These are phyloP conservation scores for Candida suzukii DNA, from an alignment of 805 yeast genomes.

Conservation along the genomic window DNA sequence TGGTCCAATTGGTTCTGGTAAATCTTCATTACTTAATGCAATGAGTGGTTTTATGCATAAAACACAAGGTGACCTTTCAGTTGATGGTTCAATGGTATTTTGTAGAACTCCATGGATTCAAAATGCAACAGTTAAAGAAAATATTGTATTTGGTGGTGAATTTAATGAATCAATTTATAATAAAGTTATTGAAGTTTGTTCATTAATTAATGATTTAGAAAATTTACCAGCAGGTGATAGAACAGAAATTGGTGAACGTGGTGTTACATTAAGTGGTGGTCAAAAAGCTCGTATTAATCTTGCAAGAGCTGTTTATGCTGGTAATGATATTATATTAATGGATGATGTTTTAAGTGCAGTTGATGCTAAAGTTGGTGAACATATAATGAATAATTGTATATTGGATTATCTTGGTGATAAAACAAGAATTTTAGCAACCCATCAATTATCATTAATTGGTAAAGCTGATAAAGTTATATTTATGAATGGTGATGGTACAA, in stretches of 20 bases:
- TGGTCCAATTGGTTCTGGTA: constrained; percentile 80
- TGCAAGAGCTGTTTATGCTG: constrained; percentile 72
- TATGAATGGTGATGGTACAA: constrained; percentile 47
- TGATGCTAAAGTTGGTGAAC: constrained; percentile 73
- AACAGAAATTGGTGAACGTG: constrained; percentile 82
- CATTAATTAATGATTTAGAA: constrained; percentile 56
- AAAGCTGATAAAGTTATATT: constrained; percentile 61
- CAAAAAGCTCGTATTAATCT: constrained; percentile 76
- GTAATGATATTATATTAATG: constrained; percentile 55
- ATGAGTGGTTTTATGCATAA: constrained; percentile 66
- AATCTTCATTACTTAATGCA: constrained; percentile 65
- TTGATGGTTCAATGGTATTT: constrained; percentile 46
- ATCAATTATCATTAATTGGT: constrained; percentile 58
- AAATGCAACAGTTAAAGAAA: constrained; percentile 70
- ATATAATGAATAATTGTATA: constrained; percentile 58
- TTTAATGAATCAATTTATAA: constrained; percentile 45
- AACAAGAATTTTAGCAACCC: constrained; percentile 69
- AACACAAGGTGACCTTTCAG: constrained; percentile 40
- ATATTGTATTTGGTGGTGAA: constrained; percentile 60
- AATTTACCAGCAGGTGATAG: constrained; percentile 67
- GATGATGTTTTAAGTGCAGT: constrained; percentile 81
- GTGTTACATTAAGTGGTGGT: constrained; percentile 83
- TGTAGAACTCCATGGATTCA: constrained; percentile 78
- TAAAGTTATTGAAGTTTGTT: constrained; percentile 55
- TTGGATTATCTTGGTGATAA: constrained; percentile 41